phyloP scores from a whole-genome alignment of 768 basidiomycete species.

The Suillus hirtellus region DNA sequence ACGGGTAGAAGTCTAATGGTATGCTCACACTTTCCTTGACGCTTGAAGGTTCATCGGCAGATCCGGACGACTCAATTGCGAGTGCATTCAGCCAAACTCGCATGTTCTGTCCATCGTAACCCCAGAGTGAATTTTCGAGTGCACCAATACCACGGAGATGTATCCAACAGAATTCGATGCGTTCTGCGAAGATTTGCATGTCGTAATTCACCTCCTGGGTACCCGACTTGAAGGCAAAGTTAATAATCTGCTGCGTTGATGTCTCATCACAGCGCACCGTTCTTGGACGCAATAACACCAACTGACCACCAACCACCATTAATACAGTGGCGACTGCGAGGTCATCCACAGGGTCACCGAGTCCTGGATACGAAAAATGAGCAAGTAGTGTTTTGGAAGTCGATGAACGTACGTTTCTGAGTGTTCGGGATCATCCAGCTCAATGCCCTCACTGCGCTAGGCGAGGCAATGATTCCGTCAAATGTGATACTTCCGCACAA shows the following conservation, averaged over 20 bases:
- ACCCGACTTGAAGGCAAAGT: slow-evolving; percentile 54
- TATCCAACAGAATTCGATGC: slow-evolving; percentile 99
- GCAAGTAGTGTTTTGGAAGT: slow-evolving; percentile 12
- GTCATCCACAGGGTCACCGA: slow-evolving; percentile 93
- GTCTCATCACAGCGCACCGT: slow-evolving; percentile 51
- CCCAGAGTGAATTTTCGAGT: slow-evolving; percentile 97
- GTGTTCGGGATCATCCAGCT: slow-evolving; percentile 97
- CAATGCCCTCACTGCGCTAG: slow-evolving; percentile 81
- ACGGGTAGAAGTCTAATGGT: slow-evolving; percentile 89
- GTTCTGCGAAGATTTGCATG: slow-evolving; percentile 93
- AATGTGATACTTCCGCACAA: slow-evolving; percentile 96
- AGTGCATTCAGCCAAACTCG: slow-evolving; percentile 96
- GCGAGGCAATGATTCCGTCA: slow-evolving; percentile 82
- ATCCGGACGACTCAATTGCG: slow-evolving; percentile 69
- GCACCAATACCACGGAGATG: slow-evolving; percentile 92
- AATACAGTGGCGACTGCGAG: slow-evolving; percentile 92
- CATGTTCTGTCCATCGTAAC: slow-evolving; percentile 87
- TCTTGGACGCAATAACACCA: slow-evolving; percentile 86
- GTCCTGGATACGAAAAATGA: slow-evolving; percentile 49
- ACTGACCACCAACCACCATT: slow-evolving; percentile 91
- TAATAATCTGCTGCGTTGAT: neutral
- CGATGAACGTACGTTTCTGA: slow-evolving; percentile 76
- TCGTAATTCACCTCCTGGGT: slow-evolving; percentile 93
- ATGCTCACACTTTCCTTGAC: slow-evolving; percentile 95
- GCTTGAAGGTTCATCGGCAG: slow-evolving; percentile 41